A percentile compares a stretch with the other conserved stretches of the same genome.
phyloP scores from a whole-genome alignment of 352 stramenopile genomes.

The Phytophthora cactorum region DNA sequence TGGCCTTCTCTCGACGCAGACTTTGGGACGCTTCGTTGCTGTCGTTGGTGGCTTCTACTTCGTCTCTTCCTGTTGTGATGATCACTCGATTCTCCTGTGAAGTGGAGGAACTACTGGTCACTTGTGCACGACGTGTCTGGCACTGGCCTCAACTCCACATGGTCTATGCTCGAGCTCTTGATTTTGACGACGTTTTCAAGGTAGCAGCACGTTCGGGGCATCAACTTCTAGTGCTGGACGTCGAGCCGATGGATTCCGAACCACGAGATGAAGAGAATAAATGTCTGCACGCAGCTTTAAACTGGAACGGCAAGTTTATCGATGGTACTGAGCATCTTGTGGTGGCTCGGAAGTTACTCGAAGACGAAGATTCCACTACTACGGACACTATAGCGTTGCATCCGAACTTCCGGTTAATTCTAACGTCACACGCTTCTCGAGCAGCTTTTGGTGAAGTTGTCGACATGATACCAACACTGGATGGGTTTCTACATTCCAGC shows the following conservation, averaged over 20 bases:
- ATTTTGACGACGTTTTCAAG: constrained; percentile 43
- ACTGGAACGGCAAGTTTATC: constrained; percentile 31
- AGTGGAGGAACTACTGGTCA: constrained; percentile 52
- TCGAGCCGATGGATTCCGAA: constrained; percentile 50
- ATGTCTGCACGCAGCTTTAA: constrained; percentile 36
- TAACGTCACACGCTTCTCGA: constrained; percentile 40
- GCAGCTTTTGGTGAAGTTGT: constrained; percentile 51
- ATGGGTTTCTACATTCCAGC: constrained; percentile 28
- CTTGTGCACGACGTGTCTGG: constrained; percentile 47
- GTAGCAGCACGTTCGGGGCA: constrained; percentile 52
- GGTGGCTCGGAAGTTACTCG: neutral
- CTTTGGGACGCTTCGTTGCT: constrained; percentile 56
- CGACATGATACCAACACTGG: constrained; percentile 41
- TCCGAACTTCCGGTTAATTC: constrained; percentile 47
- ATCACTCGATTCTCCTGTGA: constrained; percentile 49
- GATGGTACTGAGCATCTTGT: constrained; percentile 35
- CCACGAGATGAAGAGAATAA: neutral
- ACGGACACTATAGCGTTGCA: constrained; percentile 39
- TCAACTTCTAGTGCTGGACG: constrained; percentile 66
- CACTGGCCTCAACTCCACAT: constrained; percentile 53
- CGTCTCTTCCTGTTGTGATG: constrained; percentile 43
- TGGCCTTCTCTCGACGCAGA: constrained; percentile 49
- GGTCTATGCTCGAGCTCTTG: constrained; percentile 38
- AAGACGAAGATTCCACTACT: neutral
- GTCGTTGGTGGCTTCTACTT: constrained; percentile 31